Evolutionary conservation across 2,329 filamentous ascomycete species (phyloP), one percentile per base, ranked within the genome.

Genomic region (Rutstroemia sydowiana): DNA sequence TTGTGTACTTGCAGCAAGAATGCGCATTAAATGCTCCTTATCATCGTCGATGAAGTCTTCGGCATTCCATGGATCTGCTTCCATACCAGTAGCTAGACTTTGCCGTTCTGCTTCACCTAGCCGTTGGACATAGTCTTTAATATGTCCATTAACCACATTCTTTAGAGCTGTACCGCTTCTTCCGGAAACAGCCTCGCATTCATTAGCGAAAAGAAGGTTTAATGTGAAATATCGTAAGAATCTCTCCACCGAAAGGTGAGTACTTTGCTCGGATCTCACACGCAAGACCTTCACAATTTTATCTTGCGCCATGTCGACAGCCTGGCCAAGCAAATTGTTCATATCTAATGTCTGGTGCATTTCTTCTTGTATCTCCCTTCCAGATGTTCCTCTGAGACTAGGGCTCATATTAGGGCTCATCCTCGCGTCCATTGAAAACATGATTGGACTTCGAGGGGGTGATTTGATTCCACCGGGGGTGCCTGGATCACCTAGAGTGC

Each of bases 151-250:
- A 54, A 95, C 85, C 30, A 90, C 79, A 16, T 79, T 87, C 69
- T 92, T 92, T 5, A 95, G 71, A 1, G 82, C 75, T 2, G 82
- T 84, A 8, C 88, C 87, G 54, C 87, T 87, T 52, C 87, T 79
- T 0, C 88, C 88, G 20, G 87, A 92, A 18, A 93, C 83, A 14
- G 87, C 85, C 68, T 95, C 88, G 63, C 88, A 93, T 66, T 95
- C 88, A 55, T 90, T 89, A 43, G 87, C 85, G 67, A 95, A 93
- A 51, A 89, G 79, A 7, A 89, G 74, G 62, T 92, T 93, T 31
- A 95, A 75, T 1, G 81, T 88, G 61, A 92, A 91, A 67, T 93
- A 93, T 34, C 88, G 80, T 40, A 93, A 70, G 67, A 95, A 95
- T 59, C 80, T 76, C 43, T 80, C 72, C 2, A 88, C 74, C 1